A percentile compares a stretch with the other conserved stretches of the same genome.
Evolutionary conservation across 2,329 filamentous ascomycete genomes (phyloP).

Genomic region (Fusarium graminum): DNA sequence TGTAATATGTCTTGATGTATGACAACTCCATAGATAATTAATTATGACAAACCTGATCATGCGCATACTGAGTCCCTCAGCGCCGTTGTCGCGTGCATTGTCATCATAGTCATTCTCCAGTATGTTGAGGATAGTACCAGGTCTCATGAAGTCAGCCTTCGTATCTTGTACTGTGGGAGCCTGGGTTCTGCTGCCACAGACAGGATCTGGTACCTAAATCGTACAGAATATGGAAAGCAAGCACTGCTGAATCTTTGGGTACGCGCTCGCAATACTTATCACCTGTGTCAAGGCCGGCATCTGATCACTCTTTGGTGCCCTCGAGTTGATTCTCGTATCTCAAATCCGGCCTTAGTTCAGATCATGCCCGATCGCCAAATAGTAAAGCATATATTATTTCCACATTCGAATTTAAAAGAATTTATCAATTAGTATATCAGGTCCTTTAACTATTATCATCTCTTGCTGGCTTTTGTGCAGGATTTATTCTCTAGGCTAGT

Average conservation of each 20-base stretch:
- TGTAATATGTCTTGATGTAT: constrained; percentile 13
- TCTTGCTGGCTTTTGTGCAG: not conserved
- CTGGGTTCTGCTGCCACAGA: not conserved
- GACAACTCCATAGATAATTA: constrained; percentile 22
- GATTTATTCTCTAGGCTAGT: not conserved
- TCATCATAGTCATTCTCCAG: not conserved
- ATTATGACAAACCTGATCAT: constrained; percentile 14
- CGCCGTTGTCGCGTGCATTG: not conserved
- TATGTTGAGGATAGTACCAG: not conserved
- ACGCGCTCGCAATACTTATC: not conserved
- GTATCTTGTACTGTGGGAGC: not conserved
- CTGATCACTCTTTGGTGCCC: too few species aligned
- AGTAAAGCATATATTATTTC: too few species aligned
- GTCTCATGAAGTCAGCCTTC: not conserved
- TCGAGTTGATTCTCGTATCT: too few species aligned
- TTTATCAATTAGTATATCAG: not conserved
- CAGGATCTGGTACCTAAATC: not conserved
- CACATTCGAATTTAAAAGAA: not conserved
- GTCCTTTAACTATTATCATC: not conserved
- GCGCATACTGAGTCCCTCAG: not conserved
- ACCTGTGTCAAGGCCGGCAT: too few species aligned
- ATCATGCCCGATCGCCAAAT: too few species aligned
- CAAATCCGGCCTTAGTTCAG: too few species aligned
- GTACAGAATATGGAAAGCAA: not conserved
- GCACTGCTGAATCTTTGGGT: not conserved